phyloP scores from a whole-genome alignment of 2,329 filamentous ascomycete genomes.

The Sclerotiophoma versabilis region DNA sequence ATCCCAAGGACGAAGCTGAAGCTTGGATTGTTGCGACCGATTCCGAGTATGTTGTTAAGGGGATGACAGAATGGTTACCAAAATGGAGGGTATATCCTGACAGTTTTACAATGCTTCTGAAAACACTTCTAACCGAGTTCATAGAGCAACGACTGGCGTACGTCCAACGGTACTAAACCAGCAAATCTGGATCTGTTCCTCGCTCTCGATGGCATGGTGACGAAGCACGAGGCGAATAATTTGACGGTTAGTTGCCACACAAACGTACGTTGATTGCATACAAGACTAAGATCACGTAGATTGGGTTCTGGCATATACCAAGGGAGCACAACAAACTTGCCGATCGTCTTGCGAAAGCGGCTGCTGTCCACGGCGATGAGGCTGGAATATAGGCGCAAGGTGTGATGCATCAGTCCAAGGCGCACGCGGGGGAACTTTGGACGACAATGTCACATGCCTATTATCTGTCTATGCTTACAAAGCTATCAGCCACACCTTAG shows the following conservation, averaged over 20 bases:
- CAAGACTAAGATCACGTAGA: constrained; percentile 31
- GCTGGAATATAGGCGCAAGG: background rate
- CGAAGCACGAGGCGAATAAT: constrained; percentile 14
- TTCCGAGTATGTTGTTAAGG: constrained; percentile 23
- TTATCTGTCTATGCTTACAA: no score
- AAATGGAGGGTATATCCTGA: constrained; percentile 17
- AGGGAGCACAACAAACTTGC: constrained; percentile 21
- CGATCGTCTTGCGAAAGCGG: constrained; percentile 23
- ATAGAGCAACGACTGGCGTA: constrained; percentile 15
- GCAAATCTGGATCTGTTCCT: constrained; percentile 14
- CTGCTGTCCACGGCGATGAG: constrained; percentile 2
- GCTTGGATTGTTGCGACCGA: constrained; percentile 20
- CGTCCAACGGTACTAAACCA: constrained; percentile 11
- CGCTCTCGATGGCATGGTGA: constrained; percentile 15
- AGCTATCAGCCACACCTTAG: no score
- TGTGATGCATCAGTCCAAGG: background rate
- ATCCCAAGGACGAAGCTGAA: background rate
- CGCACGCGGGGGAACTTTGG: background rate
- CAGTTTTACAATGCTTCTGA: background rate
- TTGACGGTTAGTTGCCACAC: constrained; percentile 11
- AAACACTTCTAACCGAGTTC: constrained; percentile 9
- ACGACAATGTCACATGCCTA: no score
- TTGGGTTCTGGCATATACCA: constrained; percentile 16
- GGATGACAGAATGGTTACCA: constrained; percentile 23
- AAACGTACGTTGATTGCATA: constrained; percentile 49